A percentile compares a stretch with the other conserved stretches of the same genome.
Conservation (phyloP, 208 protist species). For the Leptomonas pyrrhocoris region DNA sequence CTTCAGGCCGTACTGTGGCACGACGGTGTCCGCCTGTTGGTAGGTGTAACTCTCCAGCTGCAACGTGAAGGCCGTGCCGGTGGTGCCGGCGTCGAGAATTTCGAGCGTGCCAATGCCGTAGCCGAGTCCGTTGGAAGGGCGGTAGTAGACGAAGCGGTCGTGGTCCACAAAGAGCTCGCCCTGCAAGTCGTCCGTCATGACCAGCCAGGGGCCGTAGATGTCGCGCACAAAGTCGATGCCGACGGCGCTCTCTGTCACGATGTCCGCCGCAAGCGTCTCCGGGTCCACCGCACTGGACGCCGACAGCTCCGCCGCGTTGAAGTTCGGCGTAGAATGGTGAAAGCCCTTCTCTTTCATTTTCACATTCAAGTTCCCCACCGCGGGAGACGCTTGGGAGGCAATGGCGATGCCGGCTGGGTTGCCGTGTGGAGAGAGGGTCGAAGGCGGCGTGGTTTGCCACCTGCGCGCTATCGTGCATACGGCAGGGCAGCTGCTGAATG, state of each 20-base stretch:
- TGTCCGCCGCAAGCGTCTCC: slow-evolving; percentile 43
- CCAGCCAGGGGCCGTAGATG: slow-evolving; percentile 86
- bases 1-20: slow-evolving; percentile 41
- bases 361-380: background rate
- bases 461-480: background rate
- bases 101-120: slow-evolving; percentile 83
- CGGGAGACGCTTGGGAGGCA: background rate
- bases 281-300: slow-evolving; percentile 23
- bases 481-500: background rate
- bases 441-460: background rate
- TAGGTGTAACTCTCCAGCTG: slow-evolving; percentile 84
- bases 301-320: slow-evolving; percentile 45
- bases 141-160: slow-evolving; percentile 83
- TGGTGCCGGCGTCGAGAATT: slow-evolving; percentile 38
- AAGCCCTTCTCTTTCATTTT: slow-evolving; percentile 62
- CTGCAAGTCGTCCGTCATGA: slow-evolving; percentile 86
- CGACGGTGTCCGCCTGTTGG: slow-evolving; percentile 44
- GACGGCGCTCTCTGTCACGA: slow-evolving; percentile 61
- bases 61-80: slow-evolving; percentile 69
- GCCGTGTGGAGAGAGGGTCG: background rate
- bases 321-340: slow-evolving; percentile 73
- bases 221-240: slow-evolving; percentile 64
- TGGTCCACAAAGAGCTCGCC: slow-evolving; percentile 90
- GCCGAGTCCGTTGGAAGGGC: slow-evolving; percentile 84
- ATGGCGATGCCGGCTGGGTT: background rate